A percentile compares a stretch with the other conserved stretches of the same genome.
phyloP scores from a whole-genome alignment of 139 green algal genomes.

The Chlamydomonas applanata region DNA sequence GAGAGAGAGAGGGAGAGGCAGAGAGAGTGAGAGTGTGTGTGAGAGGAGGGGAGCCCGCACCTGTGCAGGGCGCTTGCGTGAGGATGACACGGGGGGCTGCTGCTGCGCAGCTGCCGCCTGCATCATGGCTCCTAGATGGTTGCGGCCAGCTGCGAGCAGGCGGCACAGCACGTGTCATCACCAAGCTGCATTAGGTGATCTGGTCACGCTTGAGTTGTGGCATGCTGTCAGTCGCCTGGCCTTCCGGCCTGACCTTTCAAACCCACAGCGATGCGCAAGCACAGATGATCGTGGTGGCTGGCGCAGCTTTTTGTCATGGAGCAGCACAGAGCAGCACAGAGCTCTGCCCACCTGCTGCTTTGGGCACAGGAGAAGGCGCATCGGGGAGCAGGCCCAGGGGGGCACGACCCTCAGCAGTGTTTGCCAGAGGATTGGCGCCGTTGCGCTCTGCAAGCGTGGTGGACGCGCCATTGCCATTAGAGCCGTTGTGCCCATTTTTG shows the following conservation, averaged over 20 bases:
- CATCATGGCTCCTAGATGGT: background rate
- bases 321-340: no score
- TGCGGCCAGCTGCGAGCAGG: background rate
- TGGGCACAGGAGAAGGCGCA: constrained; percentile 1
- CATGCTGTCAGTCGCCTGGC: no score
- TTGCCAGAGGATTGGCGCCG: constrained; percentile 33
- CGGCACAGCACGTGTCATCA: no score
- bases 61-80: background rate
- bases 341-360: background rate
- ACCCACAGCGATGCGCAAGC: no score
- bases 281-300: no score
- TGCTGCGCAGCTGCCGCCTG: background rate
- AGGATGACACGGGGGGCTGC: background rate
- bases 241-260: no score
- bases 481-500: constrained; percentile 21
- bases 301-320: no score
- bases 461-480: constrained; percentile 44
- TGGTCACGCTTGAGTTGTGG: no score
- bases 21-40: no score
- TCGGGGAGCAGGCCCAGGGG: constrained; percentile 2
- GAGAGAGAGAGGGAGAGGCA: no score
- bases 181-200: no score
- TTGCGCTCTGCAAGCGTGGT: constrained; percentile 33
- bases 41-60: no score
- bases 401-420: constrained; percentile 48